Percentiles rank a stretch among this genome's conserved stretches.
These are phyloP conservation scores for Stellera chamaejasme DNA, from an alignment of 345 rosid genomes.

Conservation along the genomic window DNA sequence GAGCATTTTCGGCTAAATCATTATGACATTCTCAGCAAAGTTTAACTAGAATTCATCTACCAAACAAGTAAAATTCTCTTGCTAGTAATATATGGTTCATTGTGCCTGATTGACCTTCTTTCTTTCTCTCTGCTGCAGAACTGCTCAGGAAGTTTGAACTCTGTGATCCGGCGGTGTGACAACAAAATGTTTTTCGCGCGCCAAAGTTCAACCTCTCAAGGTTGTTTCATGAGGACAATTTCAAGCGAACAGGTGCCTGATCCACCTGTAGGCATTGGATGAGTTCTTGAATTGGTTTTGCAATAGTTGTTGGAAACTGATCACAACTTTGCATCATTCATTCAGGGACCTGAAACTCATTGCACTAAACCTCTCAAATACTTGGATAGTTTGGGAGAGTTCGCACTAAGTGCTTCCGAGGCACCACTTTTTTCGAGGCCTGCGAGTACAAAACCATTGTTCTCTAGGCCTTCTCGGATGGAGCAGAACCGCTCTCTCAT, in stretches of 20 bases:
- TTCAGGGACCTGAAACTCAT: constrained; percentile 18
- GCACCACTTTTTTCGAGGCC: constrained; percentile 44
- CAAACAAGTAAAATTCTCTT: too few relatives aligned
- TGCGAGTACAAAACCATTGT: constrained; percentile 27
- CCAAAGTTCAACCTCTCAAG: constrained; percentile 56
- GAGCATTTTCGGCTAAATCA: too few relatives aligned
- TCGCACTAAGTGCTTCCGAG: constrained; percentile 16
- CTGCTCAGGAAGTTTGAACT: constrained; percentile 63
- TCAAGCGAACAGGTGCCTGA: constrained; percentile 37
- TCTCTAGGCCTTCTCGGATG: constrained; percentile 31
- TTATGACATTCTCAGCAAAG: too few relatives aligned
- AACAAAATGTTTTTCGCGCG: constrained; percentile 52
- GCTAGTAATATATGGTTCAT: too few relatives aligned
- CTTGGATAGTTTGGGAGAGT: constrained; percentile 6
- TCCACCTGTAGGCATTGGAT: too few relatives aligned
- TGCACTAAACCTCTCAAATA: constrained; percentile 10
- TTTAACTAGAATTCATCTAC: too few relatives aligned
- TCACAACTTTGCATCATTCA: not conserved
- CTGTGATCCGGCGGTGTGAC: constrained; percentile 43
- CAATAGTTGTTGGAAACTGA: constrained; percentile 4
- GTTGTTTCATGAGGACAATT: constrained; percentile 64
- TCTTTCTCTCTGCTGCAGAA: constrained; percentile 29
- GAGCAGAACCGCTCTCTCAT: constrained; percentile 13
- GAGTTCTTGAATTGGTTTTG: too few relatives aligned
- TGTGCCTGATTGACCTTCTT: too few relatives aligned